These are phyloP conservation scores for Theobroma cacao DNA, from an alignment of 345 rosid species.

Conservation along the genomic window DNA sequence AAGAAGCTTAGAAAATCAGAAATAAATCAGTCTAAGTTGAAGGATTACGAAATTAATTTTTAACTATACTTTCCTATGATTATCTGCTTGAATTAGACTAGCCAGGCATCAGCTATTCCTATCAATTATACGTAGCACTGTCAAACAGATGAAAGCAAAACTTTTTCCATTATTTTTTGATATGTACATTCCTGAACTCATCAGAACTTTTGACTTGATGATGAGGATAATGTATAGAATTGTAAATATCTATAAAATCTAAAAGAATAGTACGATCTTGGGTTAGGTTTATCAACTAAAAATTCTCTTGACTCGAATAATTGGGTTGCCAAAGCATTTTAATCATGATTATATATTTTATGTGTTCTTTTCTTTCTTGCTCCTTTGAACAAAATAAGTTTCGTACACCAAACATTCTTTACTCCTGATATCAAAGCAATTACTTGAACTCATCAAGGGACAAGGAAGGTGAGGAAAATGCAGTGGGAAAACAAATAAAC, in stretches of 20 bases:
- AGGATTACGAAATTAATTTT: not conserved
- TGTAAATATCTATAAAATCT: not conserved
- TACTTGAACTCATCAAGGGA: not conserved
- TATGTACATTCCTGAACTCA: not conserved
- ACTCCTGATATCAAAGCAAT: not conserved
- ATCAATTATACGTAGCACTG: not conserved
- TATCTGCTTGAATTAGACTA: not conserved
- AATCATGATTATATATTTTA: not conserved
- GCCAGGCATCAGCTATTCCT: not conserved
- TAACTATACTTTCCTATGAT: not conserved
- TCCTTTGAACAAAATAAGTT: not conserved
- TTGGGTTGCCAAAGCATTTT: not conserved
- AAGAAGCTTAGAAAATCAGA: too few species aligned
- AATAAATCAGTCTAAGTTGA: too few species aligned
- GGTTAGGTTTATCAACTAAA: not conserved
- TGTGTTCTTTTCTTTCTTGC: not conserved
- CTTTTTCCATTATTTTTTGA: not conserved
- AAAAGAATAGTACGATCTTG: not conserved
- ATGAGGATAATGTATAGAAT: not conserved
- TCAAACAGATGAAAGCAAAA: not conserved
- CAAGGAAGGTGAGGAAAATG: not conserved
- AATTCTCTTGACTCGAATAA: not conserved
- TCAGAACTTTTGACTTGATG: not conserved
- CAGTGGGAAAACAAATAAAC: not conserved
- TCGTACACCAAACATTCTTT: not conserved